A percentile compares a stretch with the other conserved stretches of the same genome.
Conservation (phyloP, 495 filamentous ascomycete genomes). For the Collariella sp. region DNA sequence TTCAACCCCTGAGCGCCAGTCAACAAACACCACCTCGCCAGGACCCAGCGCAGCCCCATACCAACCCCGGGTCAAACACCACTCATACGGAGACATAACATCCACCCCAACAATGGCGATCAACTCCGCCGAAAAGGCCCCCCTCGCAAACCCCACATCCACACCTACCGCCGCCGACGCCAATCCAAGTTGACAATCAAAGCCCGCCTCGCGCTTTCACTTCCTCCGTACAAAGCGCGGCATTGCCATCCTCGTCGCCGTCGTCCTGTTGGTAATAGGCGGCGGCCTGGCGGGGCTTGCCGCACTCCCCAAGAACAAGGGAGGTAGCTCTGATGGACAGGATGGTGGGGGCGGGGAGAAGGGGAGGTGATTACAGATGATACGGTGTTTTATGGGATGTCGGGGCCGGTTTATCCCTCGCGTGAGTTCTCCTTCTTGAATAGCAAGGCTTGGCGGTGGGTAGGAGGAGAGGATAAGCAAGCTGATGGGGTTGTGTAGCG, state of each 20-base stretch:
- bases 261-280: conserved; percentile 31
- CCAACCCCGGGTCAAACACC: not conserved
- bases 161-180: not conserved
- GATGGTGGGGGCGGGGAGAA: conserved; percentile 1
- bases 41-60: not conserved
- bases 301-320: conserved; percentile 18
- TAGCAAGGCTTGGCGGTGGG: no score
- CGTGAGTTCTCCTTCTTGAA: conserved; percentile 26
- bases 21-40: no score
- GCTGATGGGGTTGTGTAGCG: conserved; percentile 45
- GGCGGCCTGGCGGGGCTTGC: conserved; percentile 29
- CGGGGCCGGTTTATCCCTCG: conserved; percentile 50
- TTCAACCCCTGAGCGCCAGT: no score
- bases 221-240: conserved; percentile 33
- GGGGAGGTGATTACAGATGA: conserved; percentile 35
- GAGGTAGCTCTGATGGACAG: not conserved
- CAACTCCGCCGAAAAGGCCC: not conserved
- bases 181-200: conserved; percentile 26
- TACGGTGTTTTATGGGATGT: conserved; percentile 47
- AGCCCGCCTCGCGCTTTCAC: conserved; percentile 30
- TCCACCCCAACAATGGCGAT: not conserved
- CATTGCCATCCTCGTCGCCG: conserved; percentile 25
- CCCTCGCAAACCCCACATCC: not conserved
- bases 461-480: not conserved
- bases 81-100: not conserved